A percentile compares a stretch with the other conserved stretches of the same genome.
phyloP scores from a whole-genome alignment of 257 asterid species.

The Rhazya stricta region DNA sequence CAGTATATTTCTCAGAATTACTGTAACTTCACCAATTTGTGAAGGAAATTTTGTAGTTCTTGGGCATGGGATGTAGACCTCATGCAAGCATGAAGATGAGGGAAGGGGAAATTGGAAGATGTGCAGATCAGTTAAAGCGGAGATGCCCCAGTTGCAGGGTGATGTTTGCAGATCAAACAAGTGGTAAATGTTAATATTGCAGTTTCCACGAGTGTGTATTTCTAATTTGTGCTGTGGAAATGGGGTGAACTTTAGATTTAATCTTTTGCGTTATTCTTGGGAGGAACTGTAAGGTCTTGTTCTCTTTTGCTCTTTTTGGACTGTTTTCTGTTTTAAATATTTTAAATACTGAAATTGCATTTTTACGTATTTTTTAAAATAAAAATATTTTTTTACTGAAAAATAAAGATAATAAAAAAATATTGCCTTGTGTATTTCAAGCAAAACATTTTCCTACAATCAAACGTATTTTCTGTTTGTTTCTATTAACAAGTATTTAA shows the following conservation, averaged over 20 bases:
- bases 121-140: background rate
- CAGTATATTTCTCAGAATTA: background rate
- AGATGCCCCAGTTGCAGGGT: background rate
- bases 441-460: no score
- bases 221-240: background rate
- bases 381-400: no score
- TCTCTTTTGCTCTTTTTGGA: background rate
- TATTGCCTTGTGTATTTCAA: no score
- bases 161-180: background rate
- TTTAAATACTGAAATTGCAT: no score
- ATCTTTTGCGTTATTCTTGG: background rate
- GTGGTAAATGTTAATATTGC: background rate
- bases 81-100: background rate
- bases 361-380: no score
- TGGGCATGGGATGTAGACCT: background rate
- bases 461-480: no score
- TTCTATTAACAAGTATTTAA: no score
- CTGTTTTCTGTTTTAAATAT: no score
- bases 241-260: background rate
- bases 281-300: background rate
- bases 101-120: slow-evolving; percentile 1
- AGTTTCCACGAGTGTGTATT: background rate
- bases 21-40: background rate
- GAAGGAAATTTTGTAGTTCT: background rate
- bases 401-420: no score